Evolutionary conservation across 1,139 yeast genomes (phyloP).

Genomic region (Yamadazyma conglobata): DNA sequence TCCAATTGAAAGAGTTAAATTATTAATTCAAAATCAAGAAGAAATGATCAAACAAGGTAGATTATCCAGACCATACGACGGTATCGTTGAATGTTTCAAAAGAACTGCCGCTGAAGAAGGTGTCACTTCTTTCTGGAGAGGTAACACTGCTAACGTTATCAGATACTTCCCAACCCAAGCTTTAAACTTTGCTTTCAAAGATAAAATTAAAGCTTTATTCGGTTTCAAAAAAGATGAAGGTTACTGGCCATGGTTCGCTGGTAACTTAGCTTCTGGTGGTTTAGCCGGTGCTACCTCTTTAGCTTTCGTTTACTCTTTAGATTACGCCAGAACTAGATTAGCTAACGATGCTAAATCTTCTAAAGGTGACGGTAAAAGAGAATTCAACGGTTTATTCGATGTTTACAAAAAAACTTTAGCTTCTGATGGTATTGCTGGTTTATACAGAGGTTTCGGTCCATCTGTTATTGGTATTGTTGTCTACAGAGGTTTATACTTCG

Average conservation of each 20-base stretch:
- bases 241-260: conserved; percentile 52
- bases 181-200: conserved; percentile 53
- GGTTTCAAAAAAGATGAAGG: conserved; percentile 52
- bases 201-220: conserved; percentile 48
- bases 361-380: conserved; percentile 46
- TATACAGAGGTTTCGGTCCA: conserved; percentile 58
- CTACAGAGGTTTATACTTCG: conserved; percentile 56
- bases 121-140: conserved; percentile 52
- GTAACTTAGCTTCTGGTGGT: conserved; percentile 59
- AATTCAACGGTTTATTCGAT: conserved; percentile 53
- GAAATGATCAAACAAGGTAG: conserved; percentile 56
- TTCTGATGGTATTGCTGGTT: conserved; percentile 55
- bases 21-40: conserved; percentile 52
- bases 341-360: conserved; percentile 54
- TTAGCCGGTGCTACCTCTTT: conserved; percentile 54
- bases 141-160: conserved; percentile 54
- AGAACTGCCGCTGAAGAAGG: conserved; percentile 56
- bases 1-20: conserved; percentile 54
- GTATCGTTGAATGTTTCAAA: conserved; percentile 49
- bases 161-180: conserved; percentile 58
- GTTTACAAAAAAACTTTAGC: conserved; percentile 53
- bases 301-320: conserved; percentile 54
- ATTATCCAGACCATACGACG: conserved; percentile 47
- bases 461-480: conserved; percentile 52
- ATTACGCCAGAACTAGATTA: conserved; percentile 55